A percentile compares a stretch with the other conserved stretches of the same genome.
These are phyloP conservation scores for Lactarius evosmus DNA, from an alignment of 768 basidiomycete genomes.

Conservation along the genomic window DNA sequence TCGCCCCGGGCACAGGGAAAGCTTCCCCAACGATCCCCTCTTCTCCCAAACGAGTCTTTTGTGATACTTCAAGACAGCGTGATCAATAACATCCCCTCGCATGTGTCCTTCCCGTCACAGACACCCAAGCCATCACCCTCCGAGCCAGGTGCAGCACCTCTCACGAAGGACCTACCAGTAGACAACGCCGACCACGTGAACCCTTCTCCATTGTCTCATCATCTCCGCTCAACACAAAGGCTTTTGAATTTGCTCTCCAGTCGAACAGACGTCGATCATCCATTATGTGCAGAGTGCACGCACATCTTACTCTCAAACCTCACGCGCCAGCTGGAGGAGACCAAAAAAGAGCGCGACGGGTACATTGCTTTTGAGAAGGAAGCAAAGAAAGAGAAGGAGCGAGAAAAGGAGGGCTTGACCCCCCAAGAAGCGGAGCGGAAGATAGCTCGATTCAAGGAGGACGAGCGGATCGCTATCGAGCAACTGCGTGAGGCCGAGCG, in stretches of 20 bases:
- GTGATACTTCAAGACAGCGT: conserved; percentile 86
- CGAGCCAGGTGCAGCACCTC: conserved; percentile 38
- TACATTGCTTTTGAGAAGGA: conserved; percentile 93
- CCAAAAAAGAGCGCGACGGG: conserved; percentile 86
- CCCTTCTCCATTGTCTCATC: conserved; percentile 74
- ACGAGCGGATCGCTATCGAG: conserved; percentile 66
- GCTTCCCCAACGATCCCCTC: conserved; percentile 51
- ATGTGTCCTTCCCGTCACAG: conserved; percentile 42
- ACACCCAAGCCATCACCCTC: conserved; percentile 44
- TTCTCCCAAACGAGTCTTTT: conserved; percentile 81
- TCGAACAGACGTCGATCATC: conserved; percentile 83
- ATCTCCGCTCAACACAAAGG: conserved; percentile 68
- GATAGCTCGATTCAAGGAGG: conserved; percentile 67
- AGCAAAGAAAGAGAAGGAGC: conserved; percentile 74
- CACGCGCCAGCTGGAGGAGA: conserved; percentile 81
- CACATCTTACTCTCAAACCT: conserved; percentile 73
- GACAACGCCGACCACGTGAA: conserved; percentile 53
- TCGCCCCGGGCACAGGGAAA: conserved; percentile 60
- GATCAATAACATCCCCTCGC: conserved; percentile 63
- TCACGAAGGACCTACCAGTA: conserved; percentile 37
- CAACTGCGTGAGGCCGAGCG: conserved; percentile 73
- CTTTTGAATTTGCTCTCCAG: conserved; percentile 76
- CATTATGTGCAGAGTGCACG: conserved; percentile 93
- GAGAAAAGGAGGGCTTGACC: conserved; percentile 56
- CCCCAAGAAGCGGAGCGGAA: conserved; percentile 67